Base-by-base conservation (phyloP, 2,329 filamentous ascomycete genomes). In the Dactylellina sp. region DNA sequence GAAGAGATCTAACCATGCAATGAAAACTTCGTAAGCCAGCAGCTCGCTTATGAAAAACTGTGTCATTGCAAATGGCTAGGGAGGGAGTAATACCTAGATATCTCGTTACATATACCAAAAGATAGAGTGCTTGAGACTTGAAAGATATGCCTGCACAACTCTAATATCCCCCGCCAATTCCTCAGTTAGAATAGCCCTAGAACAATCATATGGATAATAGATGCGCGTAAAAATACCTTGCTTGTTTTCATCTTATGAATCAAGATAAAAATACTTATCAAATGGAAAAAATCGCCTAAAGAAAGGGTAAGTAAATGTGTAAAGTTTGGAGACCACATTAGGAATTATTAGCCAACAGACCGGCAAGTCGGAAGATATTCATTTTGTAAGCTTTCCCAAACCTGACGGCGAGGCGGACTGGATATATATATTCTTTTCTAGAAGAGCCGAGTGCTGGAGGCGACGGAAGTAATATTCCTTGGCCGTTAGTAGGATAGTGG, bases 81-180 rank as follows among this genome's bases (percentile, higher is more conserved):
- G 16, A 28, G 22, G 18, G 9, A 16, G 24, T 7, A 81, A 64
- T 84, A 92, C 90, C 90, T 76, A 99, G 87, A 82, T 99, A 99
- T 80, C 95, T 88, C 75, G 93, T 96, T 46, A 96, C 81, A 82
- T 99, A 99, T 79, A 99, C 95, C 47, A 97, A 84, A 78, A 98
- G 85, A 83, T 99, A 99, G 66, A 99, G 87, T 56, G 89, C 92
- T 86, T 99, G 95, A 75, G 94, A 97, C 82, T 99, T 99, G 87
- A 99, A 98, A 14, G 95, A 99, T 82, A 99, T 94, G 79, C 95
- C 95, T 44, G 94, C 90, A 81, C 93, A 97, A 85, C 93, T 97
- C 94, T 97, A 81, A n/a, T 63, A 52, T 28, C 12, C 61, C 20
- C 42, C 42, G 64, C 68, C 35, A 52, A 52, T 49, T 55, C 28